Evolutionary conservation across 805 yeast genomes (phyloP), one percentile per base, ranked within the genome.

Genomic region (Spathaspora hagerdaliae): DNA sequence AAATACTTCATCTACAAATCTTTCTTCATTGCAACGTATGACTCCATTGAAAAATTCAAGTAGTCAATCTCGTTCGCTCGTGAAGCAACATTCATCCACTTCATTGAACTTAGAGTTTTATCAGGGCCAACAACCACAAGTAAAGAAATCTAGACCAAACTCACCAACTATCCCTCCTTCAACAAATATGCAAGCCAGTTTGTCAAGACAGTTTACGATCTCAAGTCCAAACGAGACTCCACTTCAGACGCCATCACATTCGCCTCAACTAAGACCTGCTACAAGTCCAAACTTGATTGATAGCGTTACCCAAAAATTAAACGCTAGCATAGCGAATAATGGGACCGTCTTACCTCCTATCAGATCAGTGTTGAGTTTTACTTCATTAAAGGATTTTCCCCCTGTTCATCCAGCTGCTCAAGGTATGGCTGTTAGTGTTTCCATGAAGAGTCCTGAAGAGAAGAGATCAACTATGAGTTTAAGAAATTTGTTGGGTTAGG

Each of bases 81-180:
- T 55, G 32, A 60, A 64, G 42, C 63, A 51, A 53, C 49, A 44
- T 14, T 60, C 70, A 41, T 62, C 64, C 46, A 61, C 63, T 32
- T 65, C 58, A 55, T 59, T 64, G 43, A 68, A 67, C 54, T 51
- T 69, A 36, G 75, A 71, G 54, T 69, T 69, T 42, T 58, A 55
- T 40, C 38, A 40, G 36, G 40, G 43, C 19, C 41, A 36, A 36
- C 36, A 38, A 34, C 6, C 37, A 35, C 41, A 47, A 43, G 39
- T 46, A 29, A 75, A 74, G 59, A 73, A 69, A 53, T 73, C 78
- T 12, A 60, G 79, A 49, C 79, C 80, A 29, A 73, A 65, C 54
- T 73, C 79, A 9, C 81, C 81, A 19, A 59, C 55, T 3, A 54
- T 42, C 36, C 37, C 56, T 11, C 9, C 37, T 19, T 10, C 49